A percentile compares a stretch with the other conserved stretches of the same genome.
Conservation (phyloP, 31 red algal species). For the Asparagopsis taxiformis region DNA sequence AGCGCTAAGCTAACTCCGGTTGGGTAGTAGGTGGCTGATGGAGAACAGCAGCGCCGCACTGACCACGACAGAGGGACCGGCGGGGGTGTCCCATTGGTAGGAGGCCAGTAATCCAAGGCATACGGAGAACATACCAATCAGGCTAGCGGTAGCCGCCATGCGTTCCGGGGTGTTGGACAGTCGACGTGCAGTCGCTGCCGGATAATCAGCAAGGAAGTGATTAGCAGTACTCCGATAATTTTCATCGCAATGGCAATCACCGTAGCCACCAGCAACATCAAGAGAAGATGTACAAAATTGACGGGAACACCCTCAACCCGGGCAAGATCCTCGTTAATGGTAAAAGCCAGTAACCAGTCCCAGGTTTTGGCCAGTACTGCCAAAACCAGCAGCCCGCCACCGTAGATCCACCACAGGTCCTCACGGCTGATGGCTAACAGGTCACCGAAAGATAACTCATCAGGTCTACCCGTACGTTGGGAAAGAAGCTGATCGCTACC, state of each 20-base stretch:
- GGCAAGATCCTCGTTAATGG: slow-evolving; percentile 1
- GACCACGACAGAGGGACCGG: too few species aligned
- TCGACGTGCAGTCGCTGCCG: slow-evolving; percentile 2
- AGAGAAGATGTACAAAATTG: background rate
- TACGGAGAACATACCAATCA: slow-evolving; percentile 13
- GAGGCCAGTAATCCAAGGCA: too few species aligned
- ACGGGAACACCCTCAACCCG: background rate
- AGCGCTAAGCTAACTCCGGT: too few species aligned
- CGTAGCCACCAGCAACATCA: background rate
- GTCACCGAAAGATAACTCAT: slow-evolving; percentile 9
- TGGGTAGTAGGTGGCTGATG: too few species aligned
- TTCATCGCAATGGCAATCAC: slow-evolving; percentile 6
- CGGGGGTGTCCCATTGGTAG: too few species aligned
- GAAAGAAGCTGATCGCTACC: background rate
- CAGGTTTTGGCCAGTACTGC: background rate
- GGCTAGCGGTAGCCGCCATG: background rate
- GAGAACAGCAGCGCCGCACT: too few species aligned
- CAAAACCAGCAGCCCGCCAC: background rate
- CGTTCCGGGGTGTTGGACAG: background rate
- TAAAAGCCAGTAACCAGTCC: background rate
- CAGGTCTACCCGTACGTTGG: background rate
- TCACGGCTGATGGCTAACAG: background rate
- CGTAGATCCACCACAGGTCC: background rate
- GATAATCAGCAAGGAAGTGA: slow-evolving; percentile 10
- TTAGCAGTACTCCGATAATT: background rate